Evolutionary conservation across 331 rosid species (phyloP), one percentile per base, ranked within the genome.

Genomic region (Quercus tomentella): DNA sequence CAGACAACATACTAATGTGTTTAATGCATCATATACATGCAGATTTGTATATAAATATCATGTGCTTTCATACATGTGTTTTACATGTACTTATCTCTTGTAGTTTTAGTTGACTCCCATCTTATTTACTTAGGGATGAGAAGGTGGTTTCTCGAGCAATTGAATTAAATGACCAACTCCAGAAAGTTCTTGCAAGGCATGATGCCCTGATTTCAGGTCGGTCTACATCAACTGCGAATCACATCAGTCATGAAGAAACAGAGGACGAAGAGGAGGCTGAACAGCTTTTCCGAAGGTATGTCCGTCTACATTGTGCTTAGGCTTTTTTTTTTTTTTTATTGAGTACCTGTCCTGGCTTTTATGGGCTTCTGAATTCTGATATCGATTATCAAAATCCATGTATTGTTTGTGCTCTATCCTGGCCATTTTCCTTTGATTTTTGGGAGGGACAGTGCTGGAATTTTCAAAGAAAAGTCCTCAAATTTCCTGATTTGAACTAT

Each of bases 261-360:
- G 98, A 89, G 78, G 97, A 91, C 74, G 97, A 95, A 77, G 99
- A 95, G 82, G 99, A 91, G 82, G 89, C 92, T 2, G 99, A 95
- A 77, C 99, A 95, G 85, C 94, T 93, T 79, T 89, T 91, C 75
- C 90, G 98, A 73, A 91, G 99, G 99, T 95, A 77, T 33, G 70
- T 76, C 43, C 37, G 11, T 23, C 37, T 51, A 68, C 43, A 33
- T 55, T 69, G 26, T 21, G n/a, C 78, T 25, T 77, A 51, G 52
- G 35, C 25, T 30, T 28, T 77, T 56, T 7, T 31, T 78, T 69
- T 56, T 56, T 51, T 73, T 79, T 9, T 23, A 17, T 17, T 57
- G 25, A 3, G 26, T 18, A 66, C 26, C 51, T 20, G 0, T 20
- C 72, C 72, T 31, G 12, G 22, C 70, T 63, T 63, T 63, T 15